Percentiles rank a stretch among this genome's conserved stretches.
Conservation (phyloP, 805 yeast genomes). For the Lipomyces kockii region DNA sequence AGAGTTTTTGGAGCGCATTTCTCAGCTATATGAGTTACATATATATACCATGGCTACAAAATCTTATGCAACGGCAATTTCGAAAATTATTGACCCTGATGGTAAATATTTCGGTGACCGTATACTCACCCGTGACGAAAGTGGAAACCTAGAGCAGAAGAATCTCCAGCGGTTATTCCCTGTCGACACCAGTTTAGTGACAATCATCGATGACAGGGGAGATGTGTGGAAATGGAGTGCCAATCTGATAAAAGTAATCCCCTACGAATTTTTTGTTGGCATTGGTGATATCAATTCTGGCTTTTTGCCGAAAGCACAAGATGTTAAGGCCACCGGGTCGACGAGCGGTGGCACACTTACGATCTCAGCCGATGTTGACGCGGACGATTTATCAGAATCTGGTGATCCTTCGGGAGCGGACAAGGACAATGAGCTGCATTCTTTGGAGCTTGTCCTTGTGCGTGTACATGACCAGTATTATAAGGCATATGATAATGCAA, state of each 20-base stretch:
- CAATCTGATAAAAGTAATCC: conserved; percentile 87
- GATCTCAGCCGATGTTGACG: conserved; percentile 15
- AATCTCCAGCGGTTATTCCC: conserved; percentile 88
- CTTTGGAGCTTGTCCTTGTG: conserved; percentile 64
- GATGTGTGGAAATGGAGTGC: conserved; percentile 99
- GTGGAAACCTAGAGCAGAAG: conserved; percentile 89
- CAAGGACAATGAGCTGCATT: conserved; percentile 76
- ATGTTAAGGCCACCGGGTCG: conserved; percentile 15
- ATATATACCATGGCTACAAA: conserved; percentile 98
- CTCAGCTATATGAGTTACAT: conserved; percentile 80
- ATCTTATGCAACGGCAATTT: conserved; percentile 87
- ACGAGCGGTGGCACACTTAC: conserved; percentile 28
- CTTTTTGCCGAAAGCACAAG: conserved; percentile 75
- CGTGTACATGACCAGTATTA: conserved; percentile 73
- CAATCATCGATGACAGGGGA: conserved; percentile 94
- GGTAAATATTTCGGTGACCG: conserved; percentile 88
- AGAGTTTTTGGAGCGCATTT: conserved; percentile 68
- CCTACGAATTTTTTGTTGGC: conserved; percentile 95
- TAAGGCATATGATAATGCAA: conserved; percentile 44
- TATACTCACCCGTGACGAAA: conserved; percentile 89
- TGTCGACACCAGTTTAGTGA: conserved; percentile 95
- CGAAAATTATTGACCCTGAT: conserved; percentile 87
- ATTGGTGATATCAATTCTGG: conserved; percentile 96
- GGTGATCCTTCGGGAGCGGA: conserved; percentile 64
- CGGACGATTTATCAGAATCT: not conserved